A percentile compares a stretch with the other conserved stretches of the same genome.
Evolutionary conservation across 768 basidiomycete species (phyloP).

Genomic region (Tricholoma bakamatsutake): DNA sequence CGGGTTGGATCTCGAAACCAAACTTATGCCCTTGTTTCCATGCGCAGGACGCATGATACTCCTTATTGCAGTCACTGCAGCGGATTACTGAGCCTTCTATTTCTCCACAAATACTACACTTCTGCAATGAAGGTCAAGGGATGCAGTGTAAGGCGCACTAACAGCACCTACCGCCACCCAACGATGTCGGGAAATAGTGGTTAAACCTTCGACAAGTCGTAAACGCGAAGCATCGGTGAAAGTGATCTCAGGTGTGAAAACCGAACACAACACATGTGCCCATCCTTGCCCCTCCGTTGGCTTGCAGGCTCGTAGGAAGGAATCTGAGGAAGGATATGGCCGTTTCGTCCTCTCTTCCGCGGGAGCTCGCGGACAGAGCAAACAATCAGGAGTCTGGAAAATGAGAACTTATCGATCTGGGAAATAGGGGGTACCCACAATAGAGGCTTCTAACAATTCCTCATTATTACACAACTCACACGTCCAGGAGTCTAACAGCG

Average conservation of each 20-base stretch:
- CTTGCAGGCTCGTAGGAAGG: constrained; percentile 73
- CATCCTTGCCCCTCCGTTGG: constrained; percentile 92
- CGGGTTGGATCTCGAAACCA: constrained; percentile 88
- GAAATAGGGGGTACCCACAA: constrained; percentile 42
- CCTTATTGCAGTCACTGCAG: constrained; percentile 75
- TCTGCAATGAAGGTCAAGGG: constrained; percentile 33
- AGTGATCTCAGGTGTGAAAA: constrained; percentile 79
- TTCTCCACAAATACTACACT: constrained; percentile 69
- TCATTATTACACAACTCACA: constrained; percentile 89
- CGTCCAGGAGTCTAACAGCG: constrained; percentile 66
- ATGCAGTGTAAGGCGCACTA: neutral
- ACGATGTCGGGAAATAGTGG: constrained; percentile 59
- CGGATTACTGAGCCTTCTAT: constrained; percentile 73
- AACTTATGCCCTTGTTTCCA: constrained; percentile 82
- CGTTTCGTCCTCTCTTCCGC: constrained; percentile 44
- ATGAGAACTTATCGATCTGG: constrained; percentile 4
- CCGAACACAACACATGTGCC: constrained; percentile 87
- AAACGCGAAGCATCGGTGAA: constrained; percentile 73
- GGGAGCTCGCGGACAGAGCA: constrained; percentile 68
- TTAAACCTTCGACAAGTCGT: constrained; percentile 82
- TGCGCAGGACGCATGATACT: constrained; percentile 88
- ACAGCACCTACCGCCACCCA: constrained; percentile 62
- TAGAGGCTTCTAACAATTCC: constrained; percentile 72
- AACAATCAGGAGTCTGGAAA: constrained; percentile 70
- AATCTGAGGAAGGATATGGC: constrained; percentile 46